Conservation (phyloP, 805 yeast genomes). For the Lipomyces lipofer region DNA sequence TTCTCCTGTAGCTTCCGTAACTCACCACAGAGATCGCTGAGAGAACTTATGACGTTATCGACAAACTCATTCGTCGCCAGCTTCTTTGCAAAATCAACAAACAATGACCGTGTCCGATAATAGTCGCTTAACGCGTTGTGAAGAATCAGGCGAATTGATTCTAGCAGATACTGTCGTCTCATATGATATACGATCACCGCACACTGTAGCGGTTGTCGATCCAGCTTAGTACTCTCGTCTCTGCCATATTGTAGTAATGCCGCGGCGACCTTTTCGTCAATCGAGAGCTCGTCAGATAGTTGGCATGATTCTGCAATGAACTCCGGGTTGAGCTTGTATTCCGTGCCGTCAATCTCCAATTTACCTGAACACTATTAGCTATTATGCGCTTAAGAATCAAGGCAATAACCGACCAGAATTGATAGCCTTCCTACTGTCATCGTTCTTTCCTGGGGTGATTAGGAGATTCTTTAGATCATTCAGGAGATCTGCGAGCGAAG, state of each 20-base stretch:
- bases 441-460: constrained; percentile 42
- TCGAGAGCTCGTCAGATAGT: constrained; percentile 62
- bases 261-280: constrained; percentile 78
- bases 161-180: constrained; percentile 72
- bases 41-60: constrained; percentile 52
- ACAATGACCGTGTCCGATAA: constrained; percentile 15
- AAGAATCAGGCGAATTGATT: constrained; percentile 39
- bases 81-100: constrained; percentile 14
- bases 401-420: constrained; percentile 34
- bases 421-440: constrained; percentile 39
- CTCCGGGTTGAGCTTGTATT: constrained; percentile 61
- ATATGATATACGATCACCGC: constrained; percentile 69
- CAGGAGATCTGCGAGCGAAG: background rate
- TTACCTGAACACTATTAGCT: constrained; percentile 43
- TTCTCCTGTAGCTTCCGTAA: constrained; percentile 52
- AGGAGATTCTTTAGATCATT: constrained; percentile 43
- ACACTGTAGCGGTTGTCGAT: constrained; percentile 38
- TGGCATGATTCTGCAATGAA: constrained; percentile 62
- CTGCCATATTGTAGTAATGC: constrained; percentile 59
- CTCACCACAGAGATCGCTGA: constrained; percentile 58
- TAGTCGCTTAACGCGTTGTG: constrained; percentile 9
- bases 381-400: background rate
- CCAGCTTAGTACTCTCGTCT: constrained; percentile 43
- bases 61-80: constrained; percentile 37
- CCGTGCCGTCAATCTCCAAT: constrained; percentile 52